Base-by-base conservation (phyloP, 805 yeast genomes). In the Trichomonascus vanleenenianus region DNA sequence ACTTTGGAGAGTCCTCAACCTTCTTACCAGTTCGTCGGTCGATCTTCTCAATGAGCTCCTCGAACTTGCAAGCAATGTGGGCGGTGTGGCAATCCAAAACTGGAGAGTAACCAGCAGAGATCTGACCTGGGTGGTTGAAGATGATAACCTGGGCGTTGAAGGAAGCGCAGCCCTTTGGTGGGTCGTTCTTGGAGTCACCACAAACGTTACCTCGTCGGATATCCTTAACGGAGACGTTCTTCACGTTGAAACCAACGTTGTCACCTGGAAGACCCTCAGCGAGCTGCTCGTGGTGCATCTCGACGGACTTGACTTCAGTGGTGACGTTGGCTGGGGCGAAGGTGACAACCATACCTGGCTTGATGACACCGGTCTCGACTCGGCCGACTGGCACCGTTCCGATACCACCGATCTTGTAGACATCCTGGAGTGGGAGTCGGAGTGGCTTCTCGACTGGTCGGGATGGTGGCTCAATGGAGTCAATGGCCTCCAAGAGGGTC, bases 11-110 rank as follows among this genome's bases (percentile, higher is more conserved):
- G 66, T 83, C 89, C 79, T 87, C 94, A 65, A 82, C 71, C 68
- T 76, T 75, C 84, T 91, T 85, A 75, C 94, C 94, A 64, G 96
- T 81, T 73, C 89, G 81, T 75, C 89, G 83, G 81, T 85, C 95
- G 64, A 85, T 83, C 82, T 86, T 82, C 71, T 79, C 81, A 57
- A 83, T 59, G 61, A 85, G 79, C 65, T 79, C 79, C 64, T 79
- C 83, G 76, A 85, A 83, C 73, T 77, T 81, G 74, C 93, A 86
- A 64, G 94, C 91, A 73, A 83, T 84, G 77, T 85, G 95, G 64
- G 91, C 88, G 61, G 93, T 85, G 83, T 86, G 76, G 86, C 94
- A 83, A 73, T 85, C 93, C 65, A 85, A 76, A 57, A 85, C 93
- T 73, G 94, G 93, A 65, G 88, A 74, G 84, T 85, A 85, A 66